Conservation (phyloP, 2,329 filamentous ascomycete species). For the Proliferodiscus dingleyae region DNA sequence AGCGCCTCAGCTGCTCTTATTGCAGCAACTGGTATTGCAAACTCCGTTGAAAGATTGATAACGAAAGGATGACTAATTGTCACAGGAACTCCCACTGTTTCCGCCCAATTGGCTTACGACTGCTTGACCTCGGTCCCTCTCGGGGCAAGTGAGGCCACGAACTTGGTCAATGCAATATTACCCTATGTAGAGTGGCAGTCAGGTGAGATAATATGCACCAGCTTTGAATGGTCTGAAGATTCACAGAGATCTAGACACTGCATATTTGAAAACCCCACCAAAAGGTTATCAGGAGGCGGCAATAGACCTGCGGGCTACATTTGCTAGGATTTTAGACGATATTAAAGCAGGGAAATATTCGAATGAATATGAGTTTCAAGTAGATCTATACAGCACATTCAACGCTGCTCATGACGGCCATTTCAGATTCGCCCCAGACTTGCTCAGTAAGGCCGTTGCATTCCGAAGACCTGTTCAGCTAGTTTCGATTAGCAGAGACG, state of each 20-base stretch:
- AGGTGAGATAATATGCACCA: neutral
- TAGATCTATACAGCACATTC: conserved; percentile 48
- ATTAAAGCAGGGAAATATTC: conserved; percentile 16
- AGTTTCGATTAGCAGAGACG: conserved; percentile 57
- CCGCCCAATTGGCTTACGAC: conserved; percentile 22
- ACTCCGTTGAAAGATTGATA: too few relatives aligned
- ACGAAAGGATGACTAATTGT: neutral
- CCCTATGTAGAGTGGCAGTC: conserved; percentile 27
- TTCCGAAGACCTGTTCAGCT: conserved; percentile 45
- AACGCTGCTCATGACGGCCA: conserved; percentile 60
- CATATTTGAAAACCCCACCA: conserved; percentile 46
- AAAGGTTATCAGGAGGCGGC: conserved; percentile 42
- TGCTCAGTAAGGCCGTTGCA: conserved; percentile 44
- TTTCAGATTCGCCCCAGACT: conserved; percentile 50
- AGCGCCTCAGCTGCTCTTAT: conserved; percentile 6
- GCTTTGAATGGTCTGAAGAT: neutral
- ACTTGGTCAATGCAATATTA: conserved; percentile 19
- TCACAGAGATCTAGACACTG: conserved; percentile 10
- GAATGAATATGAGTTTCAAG: conserved; percentile 50
- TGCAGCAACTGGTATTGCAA: neutral
- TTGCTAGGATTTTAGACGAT: conserved; percentile 33
- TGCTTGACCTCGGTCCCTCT: conserved; percentile 25
- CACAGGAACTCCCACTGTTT: conserved; percentile 17
- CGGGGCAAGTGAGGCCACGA: conserved; percentile 16
- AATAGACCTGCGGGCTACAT: conserved; percentile 29